A percentile compares a stretch with the other conserved stretches of the same genome.
These are phyloP conservation scores for Ottelia alismoides DNA, from an alignment of 106 monocot genomes.

Conservation along the genomic window DNA sequence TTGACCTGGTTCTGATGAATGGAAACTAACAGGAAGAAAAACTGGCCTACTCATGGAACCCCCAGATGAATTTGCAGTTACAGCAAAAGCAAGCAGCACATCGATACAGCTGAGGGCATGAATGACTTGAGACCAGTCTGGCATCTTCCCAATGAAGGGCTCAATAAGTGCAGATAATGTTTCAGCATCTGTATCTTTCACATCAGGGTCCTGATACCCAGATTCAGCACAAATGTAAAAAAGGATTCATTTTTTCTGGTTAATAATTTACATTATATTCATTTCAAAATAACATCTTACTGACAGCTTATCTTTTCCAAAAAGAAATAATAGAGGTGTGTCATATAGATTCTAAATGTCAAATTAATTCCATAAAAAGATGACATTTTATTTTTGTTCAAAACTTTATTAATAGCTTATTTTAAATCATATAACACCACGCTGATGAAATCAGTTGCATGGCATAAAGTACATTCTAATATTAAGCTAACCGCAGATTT, in stretches of 20 bases:
- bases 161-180: conserved; percentile 48
- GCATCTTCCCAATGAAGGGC: conserved; percentile 37
- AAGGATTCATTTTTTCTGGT: background rate
- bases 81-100: conserved; percentile 79
- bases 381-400: too few species aligned
- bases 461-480: too few species aligned
- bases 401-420: too few species aligned
- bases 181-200: conserved; percentile 68
- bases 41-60: conserved; percentile 61
- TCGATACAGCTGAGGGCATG: conserved; percentile 54
- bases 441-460: too few species aligned
- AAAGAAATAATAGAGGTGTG: too few species aligned
- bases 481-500: too few species aligned
- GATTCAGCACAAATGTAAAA: background rate
- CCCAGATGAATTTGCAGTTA: conserved; percentile 28
- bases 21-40: conserved; percentile 23
- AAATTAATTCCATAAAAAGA: too few species aligned
- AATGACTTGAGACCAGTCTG: conserved; percentile 66
- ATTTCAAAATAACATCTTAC: background rate
- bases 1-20: conserved; percentile 3
- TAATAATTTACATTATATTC: background rate
- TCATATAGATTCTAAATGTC: too few species aligned
- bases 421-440: too few species aligned
- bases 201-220: conserved; percentile 43
- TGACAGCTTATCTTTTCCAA: too few species aligned